phyloP scores from a whole-genome alignment of 2,329 filamentous ascomycete species.

The Calycina herbarum region DNA sequence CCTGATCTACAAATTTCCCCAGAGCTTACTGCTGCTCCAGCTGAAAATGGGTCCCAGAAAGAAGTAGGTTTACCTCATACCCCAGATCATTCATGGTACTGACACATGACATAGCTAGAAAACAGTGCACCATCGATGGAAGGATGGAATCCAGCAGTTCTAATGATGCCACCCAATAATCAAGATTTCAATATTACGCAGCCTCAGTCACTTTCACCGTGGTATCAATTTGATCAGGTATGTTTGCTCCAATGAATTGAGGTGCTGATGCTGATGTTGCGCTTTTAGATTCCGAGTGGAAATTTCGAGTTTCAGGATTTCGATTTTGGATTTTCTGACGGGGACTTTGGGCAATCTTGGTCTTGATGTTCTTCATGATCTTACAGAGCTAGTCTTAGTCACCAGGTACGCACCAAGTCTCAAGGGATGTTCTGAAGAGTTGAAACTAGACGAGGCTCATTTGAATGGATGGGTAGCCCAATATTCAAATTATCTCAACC shows the following conservation, averaged over 20 bases:
- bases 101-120: neutral
- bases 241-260: neutral
- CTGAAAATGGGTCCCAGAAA: neutral
- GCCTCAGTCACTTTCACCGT: neutral
- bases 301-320: slow-evolving; percentile 7
- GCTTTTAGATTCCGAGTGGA: neutral
- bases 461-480: too few species aligned
- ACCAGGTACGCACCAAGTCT: neutral
- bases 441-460: too few species aligned
- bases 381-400: neutral
- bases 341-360: slow-evolving; percentile 15
- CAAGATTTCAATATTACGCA: neutral
- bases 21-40: neutral
- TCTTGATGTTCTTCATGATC: neutral
- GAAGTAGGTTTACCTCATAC: neutral
- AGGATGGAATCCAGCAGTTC: slow-evolving; percentile 7
- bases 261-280: neutral
- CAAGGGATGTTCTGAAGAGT: too few species aligned
- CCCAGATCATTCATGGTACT: neutral
- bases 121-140: neutral
- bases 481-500: too few species aligned
- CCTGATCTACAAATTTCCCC: slow-evolving; percentile 10
- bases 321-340: slow-evolving; percentile 16
- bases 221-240: slow-evolving; percentile 11
- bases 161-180: too few species aligned